Conservation (phyloP, 1,139 yeast species). For the Tardiomyces blankii region DNA sequence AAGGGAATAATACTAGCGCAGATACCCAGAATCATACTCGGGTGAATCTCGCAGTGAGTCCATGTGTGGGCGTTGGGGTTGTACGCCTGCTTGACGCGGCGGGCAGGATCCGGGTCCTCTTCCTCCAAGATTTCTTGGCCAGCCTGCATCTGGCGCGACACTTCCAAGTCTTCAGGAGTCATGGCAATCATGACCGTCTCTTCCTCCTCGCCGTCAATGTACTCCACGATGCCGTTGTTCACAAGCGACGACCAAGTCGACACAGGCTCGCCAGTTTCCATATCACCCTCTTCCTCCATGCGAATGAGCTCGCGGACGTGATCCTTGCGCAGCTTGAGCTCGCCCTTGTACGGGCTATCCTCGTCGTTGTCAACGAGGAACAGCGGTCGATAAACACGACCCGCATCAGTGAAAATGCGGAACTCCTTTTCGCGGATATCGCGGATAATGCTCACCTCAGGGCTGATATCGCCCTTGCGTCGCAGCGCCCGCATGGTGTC, state of each 20-base stretch:
- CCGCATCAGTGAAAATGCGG: slow-evolving; percentile 95
- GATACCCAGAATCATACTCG: slow-evolving; percentile 96
- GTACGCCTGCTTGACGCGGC: slow-evolving; percentile 68
- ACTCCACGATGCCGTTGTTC: slow-evolving; percentile 80
- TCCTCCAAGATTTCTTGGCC: slow-evolving; percentile 34
- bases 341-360: slow-evolving; percentile 60
- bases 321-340: slow-evolving; percentile 71
- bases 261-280: slow-evolving; percentile 41
- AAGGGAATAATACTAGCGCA: slow-evolving; percentile 98
- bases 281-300: slow-evolving; percentile 45
- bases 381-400: slow-evolving; percentile 92
- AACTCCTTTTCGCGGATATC: slow-evolving; percentile 95
- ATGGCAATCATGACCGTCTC: slow-evolving; percentile 97
- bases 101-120: slow-evolving; percentile 63
- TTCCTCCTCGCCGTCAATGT: slow-evolving; percentile 96
- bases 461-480: slow-evolving; percentile 90
- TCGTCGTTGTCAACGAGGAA: slow-evolving; percentile 82
- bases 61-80: slow-evolving; percentile 68
- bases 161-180: slow-evolving; percentile 94
- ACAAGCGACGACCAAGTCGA: slow-evolving; percentile 74
- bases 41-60: slow-evolving; percentile 98
- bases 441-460: slow-evolving; percentile 93
- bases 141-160: slow-evolving; percentile 44
- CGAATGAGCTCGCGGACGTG: slow-evolving; percentile 64
- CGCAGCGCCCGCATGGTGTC: slow-evolving; percentile 86